Percentiles rank a stretch among this genome's conserved stretches.
phyloP scores from a whole-genome alignment of 2,329 filamentous ascomycete genomes.

The Alternaria ventricosa region DNA sequence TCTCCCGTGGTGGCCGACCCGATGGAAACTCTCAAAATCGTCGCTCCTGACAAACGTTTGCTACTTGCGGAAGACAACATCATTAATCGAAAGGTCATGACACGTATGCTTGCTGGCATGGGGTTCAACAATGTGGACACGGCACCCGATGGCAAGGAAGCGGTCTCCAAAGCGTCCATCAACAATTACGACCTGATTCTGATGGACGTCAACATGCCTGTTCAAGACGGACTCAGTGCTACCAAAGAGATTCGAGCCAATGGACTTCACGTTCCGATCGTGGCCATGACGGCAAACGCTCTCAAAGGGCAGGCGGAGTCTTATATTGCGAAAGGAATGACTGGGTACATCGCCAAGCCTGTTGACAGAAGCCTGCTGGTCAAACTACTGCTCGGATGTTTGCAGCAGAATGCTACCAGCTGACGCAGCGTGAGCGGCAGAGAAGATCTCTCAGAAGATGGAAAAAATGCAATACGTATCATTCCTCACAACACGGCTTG shows the following conservation, averaged over 20 bases:
- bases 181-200: constrained; percentile 37
- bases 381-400: constrained; percentile 46
- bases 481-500: neutral
- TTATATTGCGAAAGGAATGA: constrained; percentile 63
- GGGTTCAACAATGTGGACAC: constrained; percentile 43
- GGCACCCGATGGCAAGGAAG: constrained; percentile 53
- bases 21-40: constrained; percentile 29
- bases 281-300: constrained; percentile 64
- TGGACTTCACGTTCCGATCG: constrained; percentile 50
- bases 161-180: constrained; percentile 39
- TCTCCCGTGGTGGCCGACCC: constrained; percentile 14
- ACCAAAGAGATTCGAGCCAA: constrained; percentile 35
- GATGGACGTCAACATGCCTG: constrained; percentile 48
- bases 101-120: constrained; percentile 54
- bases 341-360: constrained; percentile 63
- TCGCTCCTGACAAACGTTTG: constrained; percentile 32
- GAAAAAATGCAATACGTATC: neutral
- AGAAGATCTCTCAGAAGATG: neutral
- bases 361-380: constrained; percentile 58
- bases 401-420: constrained; percentile 18
- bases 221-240: constrained; percentile 38
- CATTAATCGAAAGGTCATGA: constrained; percentile 57
- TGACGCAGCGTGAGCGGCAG: constrained; percentile 1
- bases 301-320: constrained; percentile 62
- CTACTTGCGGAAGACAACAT: constrained; percentile 58